phyloP scores from a whole-genome alignment of 495 filamentous ascomycete species.

The Penicillium lividum region DNA sequence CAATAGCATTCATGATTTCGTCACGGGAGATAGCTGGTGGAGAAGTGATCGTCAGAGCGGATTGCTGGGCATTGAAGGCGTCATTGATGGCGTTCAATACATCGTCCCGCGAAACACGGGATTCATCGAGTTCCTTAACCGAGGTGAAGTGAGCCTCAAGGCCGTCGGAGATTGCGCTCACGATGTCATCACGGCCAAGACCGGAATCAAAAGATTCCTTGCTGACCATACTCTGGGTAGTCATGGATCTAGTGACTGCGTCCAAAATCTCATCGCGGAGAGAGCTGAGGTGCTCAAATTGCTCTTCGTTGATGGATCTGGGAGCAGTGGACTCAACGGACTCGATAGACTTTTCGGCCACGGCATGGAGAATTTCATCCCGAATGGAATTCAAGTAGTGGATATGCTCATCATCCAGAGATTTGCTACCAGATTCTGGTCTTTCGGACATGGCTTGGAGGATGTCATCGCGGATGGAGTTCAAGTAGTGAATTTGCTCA shows the following conservation, averaged over 20 bases:
- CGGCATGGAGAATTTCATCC: constrained; percentile 42
- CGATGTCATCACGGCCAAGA: constrained; percentile 47
- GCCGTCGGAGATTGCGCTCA: constrained; percentile 45
- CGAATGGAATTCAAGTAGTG: constrained; percentile 35
- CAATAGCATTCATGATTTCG: constrained; percentile 53
- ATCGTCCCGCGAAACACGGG: constrained; percentile 47
- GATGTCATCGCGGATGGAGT: constrained; percentile 29
- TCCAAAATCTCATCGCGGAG: constrained; percentile 45
- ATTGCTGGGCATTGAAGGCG: constrained; percentile 51
- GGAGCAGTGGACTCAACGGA: constrained; percentile 53
- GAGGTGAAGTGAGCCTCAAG: constrained; percentile 44
- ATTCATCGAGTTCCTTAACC: constrained; percentile 37
- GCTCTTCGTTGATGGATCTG: constrained; percentile 20
- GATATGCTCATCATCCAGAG: constrained; percentile 24
- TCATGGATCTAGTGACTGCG: constrained; percentile 38
- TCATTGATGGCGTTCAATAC: constrained; percentile 59
- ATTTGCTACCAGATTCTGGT: constrained; percentile 30
- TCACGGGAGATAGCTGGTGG: constrained; percentile 31
- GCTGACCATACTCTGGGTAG: constrained; percentile 48
- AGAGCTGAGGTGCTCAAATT: constrained; percentile 29
- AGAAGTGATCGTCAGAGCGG: constrained; percentile 24
- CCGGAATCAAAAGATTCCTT: constrained; percentile 51
- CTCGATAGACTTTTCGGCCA: constrained; percentile 18
- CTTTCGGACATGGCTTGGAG: constrained; percentile 46
- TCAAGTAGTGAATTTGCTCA: constrained; percentile 4